Evolutionary conservation across 2,329 filamentous ascomycete genomes (phyloP), one percentile per base, ranked within the genome.

Genomic region (Fusarium continuum): DNA sequence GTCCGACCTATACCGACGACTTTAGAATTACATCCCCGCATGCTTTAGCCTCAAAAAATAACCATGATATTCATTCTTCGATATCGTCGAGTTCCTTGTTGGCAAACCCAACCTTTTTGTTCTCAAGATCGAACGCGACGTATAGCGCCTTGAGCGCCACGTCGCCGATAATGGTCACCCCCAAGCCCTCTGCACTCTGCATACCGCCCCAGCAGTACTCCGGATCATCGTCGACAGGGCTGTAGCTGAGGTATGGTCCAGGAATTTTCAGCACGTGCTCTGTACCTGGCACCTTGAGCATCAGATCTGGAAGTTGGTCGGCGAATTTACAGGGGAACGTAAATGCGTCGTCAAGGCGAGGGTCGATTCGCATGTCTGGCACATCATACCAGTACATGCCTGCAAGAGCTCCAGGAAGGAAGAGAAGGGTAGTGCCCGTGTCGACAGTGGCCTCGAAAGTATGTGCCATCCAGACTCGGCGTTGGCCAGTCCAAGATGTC

Each of bases 101-200:
- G 41, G 80, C 81, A 56, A 83, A 78, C 2, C 81, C 81, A 22
- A 78, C 69, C 14, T 66, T 71, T 13, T 73, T 70, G 13, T 67
- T 72, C 43, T 79, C 76, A 10, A 82, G 64, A 43, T 92, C 89
- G 74, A 92, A 92, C 41, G 92, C 86, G 25, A 89, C 87, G 72
- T 90, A 93, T 62, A 91, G 81, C 51, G 85, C 85, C 85, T 95
- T 95, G 66, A 95, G 82, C 79, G 93, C 91, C 52, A 91, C 82
- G 59, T 93, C 91, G 9, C 92, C 92, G 52, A 93, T 85, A 71
- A 96, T 92, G 52, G 83, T 86, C 62, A 88, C 82, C 2, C 73
- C 70, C 44, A 80, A 67, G 20, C 70, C 71, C 14, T 75, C 76
- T 36, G 80, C 75, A 28, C 78, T 81, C 80, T 95, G 92, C 62